Base-by-base conservation (phyloP, 2,329 filamentous ascomycete species). In the Myotisia sp. region DNA sequence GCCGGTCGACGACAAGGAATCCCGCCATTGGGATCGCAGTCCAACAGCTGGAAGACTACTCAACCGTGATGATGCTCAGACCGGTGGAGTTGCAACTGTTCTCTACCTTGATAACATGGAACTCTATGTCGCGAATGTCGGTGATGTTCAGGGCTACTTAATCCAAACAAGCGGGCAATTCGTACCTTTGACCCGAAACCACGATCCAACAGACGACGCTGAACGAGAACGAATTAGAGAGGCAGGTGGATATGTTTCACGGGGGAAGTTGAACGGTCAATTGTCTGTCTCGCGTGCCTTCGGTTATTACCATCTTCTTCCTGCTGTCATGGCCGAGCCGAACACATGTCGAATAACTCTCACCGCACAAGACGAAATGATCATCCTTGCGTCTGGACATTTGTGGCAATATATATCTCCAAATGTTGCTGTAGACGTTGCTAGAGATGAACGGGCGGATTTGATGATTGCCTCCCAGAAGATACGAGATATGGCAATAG, bases 391-490 rank as follows among this genome's bases (percentile, higher is more conserved):
- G 2, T 94, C 86, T 5, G 77, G 76, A 43, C 87, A 98, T 52
- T 70, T 98, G 6, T 98, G 90, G 90, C 86, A 95, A 44, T 93
- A 86, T 54, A 68, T 98, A 7, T 79, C 80, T 1, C 83, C 85
- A 2, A 84, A 90, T 36, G 72, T 95, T 35, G 80, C 92, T 6
- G 85, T 93, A 16, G 92, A 98, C 53, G 77, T 95, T 35, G 85
- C 84, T 12, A 72, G 86, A 41, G 79, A 79, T 16, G 87, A 93
- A 56, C 76, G 85, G 5, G 71, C 74, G 29, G 87, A 98, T 53
- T 67, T 94, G 28, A 98, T 98, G 90, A 73, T 83, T 36, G 90
- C 87, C 10, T 80, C 90, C 3, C 87, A 95, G 54, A 93, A 92
- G 60, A 70, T 98, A 20, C 76, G 90, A 38, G 90, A 98, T 60